Evolutionary conservation across 805 yeast species (phyloP).

Genomic region (Maudiozyma saulgeensis): DNA sequence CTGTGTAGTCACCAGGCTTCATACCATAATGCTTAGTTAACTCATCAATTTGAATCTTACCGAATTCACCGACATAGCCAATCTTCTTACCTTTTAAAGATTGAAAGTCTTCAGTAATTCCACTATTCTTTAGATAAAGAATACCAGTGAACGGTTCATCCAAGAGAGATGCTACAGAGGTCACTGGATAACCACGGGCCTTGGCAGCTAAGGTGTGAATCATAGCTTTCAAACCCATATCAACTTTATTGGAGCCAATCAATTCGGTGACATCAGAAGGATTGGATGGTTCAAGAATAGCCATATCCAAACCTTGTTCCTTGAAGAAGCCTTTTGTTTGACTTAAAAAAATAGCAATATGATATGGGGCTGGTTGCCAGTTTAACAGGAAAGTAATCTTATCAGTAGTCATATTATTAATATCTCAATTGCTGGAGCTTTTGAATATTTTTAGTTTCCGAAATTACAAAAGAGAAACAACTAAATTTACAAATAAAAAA

Average conservation of each 20-base stretch:
- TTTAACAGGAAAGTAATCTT: conserved; percentile 44
- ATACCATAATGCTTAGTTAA: conserved; percentile 46
- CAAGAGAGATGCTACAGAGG: conserved; percentile 44
- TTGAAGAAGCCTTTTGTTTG: conserved; percentile 41
- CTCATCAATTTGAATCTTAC: conserved; percentile 49
- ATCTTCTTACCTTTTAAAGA: conserved; percentile 44
- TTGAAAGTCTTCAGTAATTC: conserved; percentile 42
- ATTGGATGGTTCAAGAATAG: conserved; percentile 46
- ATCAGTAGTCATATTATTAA: conserved; percentile 32
- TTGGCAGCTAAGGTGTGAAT: conserved; percentile 51
- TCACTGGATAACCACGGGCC: conserved; percentile 49
- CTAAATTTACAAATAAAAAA: no score
- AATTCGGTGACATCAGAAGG: conserved; percentile 51
- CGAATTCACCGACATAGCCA: conserved; percentile 53
- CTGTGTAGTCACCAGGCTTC: conserved; percentile 47
- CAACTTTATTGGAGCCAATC: conserved; percentile 47
- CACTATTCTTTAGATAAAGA: conserved; percentile 40
- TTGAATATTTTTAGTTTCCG: background rate
- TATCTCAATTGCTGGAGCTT: background rate
- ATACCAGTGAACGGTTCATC: conserved; percentile 53
- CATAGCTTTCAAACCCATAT: conserved; percentile 54
- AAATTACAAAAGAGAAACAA: no score
- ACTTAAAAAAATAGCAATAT: conserved; percentile 43
- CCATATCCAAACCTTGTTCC: conserved; percentile 41
- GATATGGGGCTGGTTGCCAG: conserved; percentile 51